Evolutionary conservation across 306 rosid genomes (phyloP).

Genomic region (Ammopiptanthus mongolicus): DNA sequence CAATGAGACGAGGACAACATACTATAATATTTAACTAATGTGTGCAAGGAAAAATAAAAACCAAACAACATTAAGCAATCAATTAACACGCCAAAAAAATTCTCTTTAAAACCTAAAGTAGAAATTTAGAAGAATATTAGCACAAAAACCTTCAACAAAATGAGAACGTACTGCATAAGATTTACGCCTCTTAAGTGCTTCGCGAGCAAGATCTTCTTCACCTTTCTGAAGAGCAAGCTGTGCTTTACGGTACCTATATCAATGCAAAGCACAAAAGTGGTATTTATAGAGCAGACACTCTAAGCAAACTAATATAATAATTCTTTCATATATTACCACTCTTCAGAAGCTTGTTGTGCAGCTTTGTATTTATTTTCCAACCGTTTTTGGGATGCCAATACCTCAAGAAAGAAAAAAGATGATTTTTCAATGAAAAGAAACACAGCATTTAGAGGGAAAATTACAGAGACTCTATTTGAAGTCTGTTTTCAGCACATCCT

Average conservation of each 20-base stretch:
- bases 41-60: background rate
- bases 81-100: background rate
- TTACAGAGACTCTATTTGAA: background rate
- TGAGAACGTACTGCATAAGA: slow-evolving; percentile 68
- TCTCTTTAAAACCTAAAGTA: background rate
- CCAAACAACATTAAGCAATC: background rate
- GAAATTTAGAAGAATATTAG: slow-evolving; percentile 7
- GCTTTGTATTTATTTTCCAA: slow-evolving; percentile 87
- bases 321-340: slow-evolving; percentile 58
- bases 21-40: background rate
- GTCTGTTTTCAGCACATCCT: background rate
- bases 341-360: slow-evolving; percentile 89
- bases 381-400: slow-evolving; percentile 91
- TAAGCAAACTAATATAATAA: slow-evolving; percentile 9
- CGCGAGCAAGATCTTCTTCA: slow-evolving; percentile 95
- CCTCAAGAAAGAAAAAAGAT: slow-evolving; percentile 39
- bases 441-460: background rate
- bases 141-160: background rate
- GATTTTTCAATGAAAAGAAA: background rate
- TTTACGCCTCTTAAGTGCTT: slow-evolving; percentile 92
- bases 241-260: slow-evolving; percentile 79
- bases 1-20: slow-evolving; percentile 4
- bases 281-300: background rate
- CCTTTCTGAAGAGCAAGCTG: slow-evolving; percentile 94
- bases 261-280: slow-evolving; percentile 8